phyloP scores from a whole-genome alignment of 345 rosid species.

The Eucalyptus regnans region DNA sequence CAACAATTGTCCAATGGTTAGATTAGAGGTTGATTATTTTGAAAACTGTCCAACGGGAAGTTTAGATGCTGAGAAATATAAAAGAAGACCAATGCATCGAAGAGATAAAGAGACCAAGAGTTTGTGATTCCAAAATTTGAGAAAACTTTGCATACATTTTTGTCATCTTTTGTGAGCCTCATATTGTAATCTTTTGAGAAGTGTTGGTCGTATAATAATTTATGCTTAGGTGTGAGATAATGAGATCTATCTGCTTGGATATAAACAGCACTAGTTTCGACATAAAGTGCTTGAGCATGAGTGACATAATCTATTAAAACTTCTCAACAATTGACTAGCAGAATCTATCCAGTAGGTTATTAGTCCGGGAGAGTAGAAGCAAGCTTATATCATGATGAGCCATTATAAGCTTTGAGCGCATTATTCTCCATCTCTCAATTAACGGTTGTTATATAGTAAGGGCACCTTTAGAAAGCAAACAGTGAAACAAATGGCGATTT shows the following conservation, averaged over 20 bases:
- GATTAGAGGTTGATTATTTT: background rate
- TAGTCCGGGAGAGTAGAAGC: too few species aligned
- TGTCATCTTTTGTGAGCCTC: background rate
- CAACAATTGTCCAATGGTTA: background rate
- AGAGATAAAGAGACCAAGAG: background rate
- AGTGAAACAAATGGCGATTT: background rate
- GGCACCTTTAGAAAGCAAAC: background rate
- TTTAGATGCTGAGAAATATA: background rate
- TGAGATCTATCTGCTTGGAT: too few species aligned
- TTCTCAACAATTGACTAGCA: fast-evolving
- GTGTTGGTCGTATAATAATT: background rate
- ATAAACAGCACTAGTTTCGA: too few species aligned
- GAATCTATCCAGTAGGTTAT: background rate
- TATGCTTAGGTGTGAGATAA: background rate
- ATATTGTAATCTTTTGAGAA: background rate
- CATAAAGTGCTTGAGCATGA: background rate
- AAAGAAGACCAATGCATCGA: background rate
- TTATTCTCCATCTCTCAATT: background rate
- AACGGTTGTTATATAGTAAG: background rate
- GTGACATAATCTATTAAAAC: background rate
- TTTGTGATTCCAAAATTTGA: background rate
- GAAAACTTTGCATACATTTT: background rate
- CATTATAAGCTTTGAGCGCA: background rate
- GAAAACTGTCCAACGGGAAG: background rate
- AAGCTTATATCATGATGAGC: too few species aligned